A percentile compares a stretch with the other conserved stretches of the same genome.
phyloP scores from a whole-genome alignment of 768 basidiomycete species.

The Neoboletus subvelutipes region DNA sequence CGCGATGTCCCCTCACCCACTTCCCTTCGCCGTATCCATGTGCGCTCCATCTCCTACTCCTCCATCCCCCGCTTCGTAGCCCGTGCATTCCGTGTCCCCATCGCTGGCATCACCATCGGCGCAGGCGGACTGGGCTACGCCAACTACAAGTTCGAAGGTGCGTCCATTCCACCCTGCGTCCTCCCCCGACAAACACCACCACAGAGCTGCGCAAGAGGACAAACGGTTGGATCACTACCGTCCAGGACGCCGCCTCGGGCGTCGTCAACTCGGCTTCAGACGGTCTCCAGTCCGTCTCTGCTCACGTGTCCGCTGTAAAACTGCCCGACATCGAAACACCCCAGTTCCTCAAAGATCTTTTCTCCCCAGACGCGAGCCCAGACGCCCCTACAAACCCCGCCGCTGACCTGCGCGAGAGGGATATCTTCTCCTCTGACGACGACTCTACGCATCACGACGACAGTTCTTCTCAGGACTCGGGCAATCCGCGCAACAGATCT shows the following conservation, averaged over 20 bases:
- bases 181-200: not conserved
- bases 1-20: slow-evolving; percentile 37
- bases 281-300: slow-evolving; percentile 57
- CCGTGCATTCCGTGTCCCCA: slow-evolving; percentile 83
- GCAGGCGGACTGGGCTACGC: slow-evolving; percentile 92
- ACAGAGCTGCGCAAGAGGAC: slow-evolving; percentile 73
- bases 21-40: slow-evolving; percentile 63
- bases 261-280: slow-evolving; percentile 73
- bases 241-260: slow-evolving; percentile 60
- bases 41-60: slow-evolving; percentile 78
- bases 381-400: not conserved
- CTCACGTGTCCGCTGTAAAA: slow-evolving; percentile 59
- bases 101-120: slow-evolving; percentile 86
- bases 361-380: slow-evolving; percentile 27
- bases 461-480: slow-evolving; percentile 34
- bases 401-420: slow-evolving; percentile 69
- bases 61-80: slow-evolving; percentile 88
- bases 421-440: slow-evolving; percentile 44
- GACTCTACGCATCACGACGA: slow-evolving; percentile 33
- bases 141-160: slow-evolving; percentile 96
- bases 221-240: slow-evolving; percentile 59
- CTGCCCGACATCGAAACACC: slow-evolving; percentile 56
- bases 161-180: slow-evolving; percentile 18
- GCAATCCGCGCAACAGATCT: slow-evolving; percentile 41
- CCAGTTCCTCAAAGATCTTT: slow-evolving; percentile 70